Conservation (phyloP, 164 flowering plant species). For the Protea cynaroides region DNA sequence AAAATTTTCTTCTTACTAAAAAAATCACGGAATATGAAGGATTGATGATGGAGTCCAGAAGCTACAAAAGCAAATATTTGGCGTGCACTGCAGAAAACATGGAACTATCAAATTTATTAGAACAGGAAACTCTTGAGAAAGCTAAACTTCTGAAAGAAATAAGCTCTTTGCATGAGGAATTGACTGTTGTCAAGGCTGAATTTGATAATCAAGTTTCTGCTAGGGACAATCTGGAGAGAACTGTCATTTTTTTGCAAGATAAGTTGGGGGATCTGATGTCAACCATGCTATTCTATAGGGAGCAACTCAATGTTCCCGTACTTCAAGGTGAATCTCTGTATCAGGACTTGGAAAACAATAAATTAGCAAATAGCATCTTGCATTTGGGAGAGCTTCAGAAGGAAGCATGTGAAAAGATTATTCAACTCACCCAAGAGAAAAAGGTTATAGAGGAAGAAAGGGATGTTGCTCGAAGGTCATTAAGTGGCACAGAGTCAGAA, state of each 20-base stretch:
- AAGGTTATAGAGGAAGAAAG: conserved; percentile 30
- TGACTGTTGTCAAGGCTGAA: conserved; percentile 32
- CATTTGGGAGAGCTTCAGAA: conserved; percentile 49
- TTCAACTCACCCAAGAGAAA: conserved; percentile 39
- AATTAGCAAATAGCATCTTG: conserved; percentile 23
- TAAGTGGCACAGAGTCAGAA: conserved; percentile 30
- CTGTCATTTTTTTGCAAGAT: conserved; percentile 30
- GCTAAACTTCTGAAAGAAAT: conserved; percentile 33
- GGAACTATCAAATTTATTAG: conserved; percentile 37
- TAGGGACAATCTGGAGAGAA: conserved; percentile 41
- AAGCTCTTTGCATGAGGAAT: conserved; percentile 41
- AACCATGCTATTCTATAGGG: conserved; percentile 24
- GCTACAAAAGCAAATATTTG: conserved; percentile 43
- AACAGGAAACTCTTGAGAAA: conserved; percentile 39
- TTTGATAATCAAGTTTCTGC: conserved; percentile 28
- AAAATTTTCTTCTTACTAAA: conserved; percentile 43
- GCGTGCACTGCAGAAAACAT: conserved; percentile 42
- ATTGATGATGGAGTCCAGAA: conserved; percentile 33
- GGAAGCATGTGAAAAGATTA: conserved; percentile 23
- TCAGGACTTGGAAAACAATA: conserved; percentile 23
- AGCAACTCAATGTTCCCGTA: conserved; percentile 19
- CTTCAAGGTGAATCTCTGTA: conserved; percentile 12
- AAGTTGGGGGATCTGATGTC: conserved; percentile 35
- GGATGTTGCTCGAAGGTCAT: conserved; percentile 26
- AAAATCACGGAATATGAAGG: conserved; percentile 52